phyloP scores from a whole-genome alignment of 2,329 filamentous ascomycete species.

The Taxawa tesnikishii region DNA sequence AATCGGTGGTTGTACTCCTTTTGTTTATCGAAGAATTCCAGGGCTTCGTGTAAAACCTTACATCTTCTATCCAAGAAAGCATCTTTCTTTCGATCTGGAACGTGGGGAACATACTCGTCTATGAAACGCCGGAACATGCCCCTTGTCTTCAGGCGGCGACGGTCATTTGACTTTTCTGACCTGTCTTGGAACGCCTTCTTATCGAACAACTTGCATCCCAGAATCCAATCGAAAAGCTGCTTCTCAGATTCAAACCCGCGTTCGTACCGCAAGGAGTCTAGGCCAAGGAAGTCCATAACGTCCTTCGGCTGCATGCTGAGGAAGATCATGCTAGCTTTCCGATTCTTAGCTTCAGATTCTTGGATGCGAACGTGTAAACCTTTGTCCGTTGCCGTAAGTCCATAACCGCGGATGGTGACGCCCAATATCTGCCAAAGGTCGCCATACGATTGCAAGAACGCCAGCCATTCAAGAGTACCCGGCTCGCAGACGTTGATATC shows the following conservation, averaged over 20 bases:
- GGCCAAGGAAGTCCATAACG: conserved; percentile 51
- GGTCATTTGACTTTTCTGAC: conserved; percentile 38
- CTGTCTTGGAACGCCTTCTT: conserved; percentile 20
- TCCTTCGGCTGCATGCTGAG: conserved; percentile 45
- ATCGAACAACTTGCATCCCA: conserved; percentile 47
- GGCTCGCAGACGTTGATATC: conserved; percentile 48
- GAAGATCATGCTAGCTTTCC: conserved; percentile 40
- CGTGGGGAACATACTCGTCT: conserved; percentile 46
- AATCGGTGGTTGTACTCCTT: conserved; percentile 11
- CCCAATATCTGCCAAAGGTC: conserved; percentile 58
- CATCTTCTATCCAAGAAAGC: conserved; percentile 26
- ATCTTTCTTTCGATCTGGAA: conserved; percentile 5
- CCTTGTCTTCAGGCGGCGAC: conserved; percentile 42
- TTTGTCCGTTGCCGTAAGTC: conserved; percentile 52
- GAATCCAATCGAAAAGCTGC: conserved; percentile 51
- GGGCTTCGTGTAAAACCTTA: conserved; percentile 40
- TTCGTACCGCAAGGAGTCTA: conserved; percentile 40
- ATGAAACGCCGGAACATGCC: conserved; percentile 49
- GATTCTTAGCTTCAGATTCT: conserved; percentile 51
- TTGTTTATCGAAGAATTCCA: conserved; percentile 23
- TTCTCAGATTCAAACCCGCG: conserved; percentile 41
- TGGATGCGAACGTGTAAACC: conserved; percentile 55
- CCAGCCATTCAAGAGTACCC: conserved; percentile 42
- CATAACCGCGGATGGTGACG: conserved; percentile 41
- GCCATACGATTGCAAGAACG: conserved; percentile 61